Conservation (phyloP, 1,284 basidiomycete species). For the Ustilago bromivora region DNA sequence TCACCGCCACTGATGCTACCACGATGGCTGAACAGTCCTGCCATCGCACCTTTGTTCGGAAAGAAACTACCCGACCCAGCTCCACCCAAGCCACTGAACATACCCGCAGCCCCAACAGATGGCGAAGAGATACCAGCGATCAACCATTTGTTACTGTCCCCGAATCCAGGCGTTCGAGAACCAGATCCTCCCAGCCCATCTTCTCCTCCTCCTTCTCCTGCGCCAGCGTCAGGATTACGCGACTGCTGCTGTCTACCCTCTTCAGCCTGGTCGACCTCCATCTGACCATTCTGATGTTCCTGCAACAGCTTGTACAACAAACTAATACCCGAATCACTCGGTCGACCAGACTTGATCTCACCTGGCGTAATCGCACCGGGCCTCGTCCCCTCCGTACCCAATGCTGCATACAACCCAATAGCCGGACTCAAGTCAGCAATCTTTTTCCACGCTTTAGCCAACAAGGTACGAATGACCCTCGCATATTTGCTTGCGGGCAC, state of each 20-base stretch:
- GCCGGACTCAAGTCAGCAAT: conserved; percentile 52
- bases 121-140: conserved; percentile 32
- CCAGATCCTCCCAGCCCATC: conserved; percentile 18
- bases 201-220: neutral
- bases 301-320: conserved; percentile 51
- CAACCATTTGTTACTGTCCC: conserved; percentile 41
- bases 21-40: conserved; percentile 25
- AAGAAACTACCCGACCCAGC: conserved; percentile 15
- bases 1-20: conserved; percentile 36
- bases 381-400: conserved; percentile 44
- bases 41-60: conserved; percentile 23
- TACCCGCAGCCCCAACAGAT: conserved; percentile 6
- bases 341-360: conserved; percentile 50
- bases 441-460: conserved; percentile 55
- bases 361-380: conserved; percentile 52
- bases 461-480: conserved; percentile 42
- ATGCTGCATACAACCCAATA: conserved; percentile 47
- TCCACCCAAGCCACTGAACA: conserved; percentile 6
- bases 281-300: conserved; percentile 44
- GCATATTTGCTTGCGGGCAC: conserved; percentile 75
- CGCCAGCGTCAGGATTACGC: neutral
- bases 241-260: neutral
- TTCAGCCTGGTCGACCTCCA: conserved; percentile 4
- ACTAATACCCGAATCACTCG: conserved; percentile 49
- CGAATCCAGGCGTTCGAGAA: conserved; percentile 25